Conservation (phyloP, 257 asterid species). For the Nicotiana sylvestris region DNA sequence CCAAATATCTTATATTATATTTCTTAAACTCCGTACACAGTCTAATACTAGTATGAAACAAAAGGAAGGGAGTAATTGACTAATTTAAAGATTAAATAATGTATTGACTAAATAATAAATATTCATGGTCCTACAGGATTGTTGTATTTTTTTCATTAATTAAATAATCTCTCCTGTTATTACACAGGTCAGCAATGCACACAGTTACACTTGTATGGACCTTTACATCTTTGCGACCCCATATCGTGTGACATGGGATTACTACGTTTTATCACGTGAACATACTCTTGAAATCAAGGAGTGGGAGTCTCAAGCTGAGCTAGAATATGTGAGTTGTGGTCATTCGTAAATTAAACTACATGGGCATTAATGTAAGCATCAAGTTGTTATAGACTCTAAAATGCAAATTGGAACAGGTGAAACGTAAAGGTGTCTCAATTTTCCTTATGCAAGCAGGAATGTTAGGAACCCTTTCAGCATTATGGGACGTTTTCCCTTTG, state of each 20-base stretch:
- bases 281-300: constrained; percentile 70
- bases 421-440: constrained; percentile 61
- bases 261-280: constrained; percentile 64
- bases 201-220: constrained; percentile 90
- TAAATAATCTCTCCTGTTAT: background rate
- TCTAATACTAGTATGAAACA: background rate
- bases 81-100: background rate
- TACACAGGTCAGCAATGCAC: constrained; percentile 62
- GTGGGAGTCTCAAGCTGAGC: constrained; percentile 79
- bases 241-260: constrained; percentile 89
- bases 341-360: background rate
- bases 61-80: background rate
- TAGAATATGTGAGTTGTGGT: constrained; percentile 59
- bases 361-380: background rate
- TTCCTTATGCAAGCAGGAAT: constrained; percentile 87
- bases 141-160: background rate
- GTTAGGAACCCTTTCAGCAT: constrained; percentile 68
- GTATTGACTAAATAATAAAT: background rate
- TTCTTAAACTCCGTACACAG: background rate
- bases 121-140: background rate
- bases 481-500: constrained; percentile 84
- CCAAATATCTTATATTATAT: background rate
- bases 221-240: constrained; percentile 83
- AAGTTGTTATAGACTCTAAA: background rate
- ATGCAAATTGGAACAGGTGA: constrained; percentile 43